Percentiles rank a stretch among this genome's conserved stretches.
Evolutionary conservation across 2,329 filamentous ascomycete genomes (phyloP).

Genomic region (Pleurostoma richardsiae): DNA sequence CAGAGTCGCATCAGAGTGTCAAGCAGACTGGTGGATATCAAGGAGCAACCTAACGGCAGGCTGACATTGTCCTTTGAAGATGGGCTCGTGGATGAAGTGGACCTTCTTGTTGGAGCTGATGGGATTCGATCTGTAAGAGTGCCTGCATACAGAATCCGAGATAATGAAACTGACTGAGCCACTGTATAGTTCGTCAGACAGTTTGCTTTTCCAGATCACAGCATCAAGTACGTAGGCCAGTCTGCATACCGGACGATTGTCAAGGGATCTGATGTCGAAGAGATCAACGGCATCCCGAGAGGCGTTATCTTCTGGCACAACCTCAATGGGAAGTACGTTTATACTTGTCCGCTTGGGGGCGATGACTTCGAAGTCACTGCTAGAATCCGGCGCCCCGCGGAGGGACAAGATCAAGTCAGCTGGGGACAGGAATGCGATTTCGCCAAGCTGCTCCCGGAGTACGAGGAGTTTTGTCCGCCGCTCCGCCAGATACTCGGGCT

Average conservation of each 20-base stretch:
- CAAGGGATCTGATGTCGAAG: constrained; percentile 13
- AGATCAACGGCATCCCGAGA: constrained; percentile 21
- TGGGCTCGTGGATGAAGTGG: constrained; percentile 27
- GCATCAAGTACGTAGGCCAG: constrained; percentile 35
- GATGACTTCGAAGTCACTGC: constrained; percentile 27
- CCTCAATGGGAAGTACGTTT: constrained; percentile 21
- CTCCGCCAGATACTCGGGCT: constrained; percentile 20
- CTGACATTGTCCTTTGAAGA: constrained; percentile 40
- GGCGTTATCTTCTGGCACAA: constrained; percentile 25
- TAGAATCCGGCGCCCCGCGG: constrained; percentile 13
- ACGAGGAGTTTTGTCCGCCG: constrained; percentile 22
- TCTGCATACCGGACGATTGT: constrained; percentile 26
- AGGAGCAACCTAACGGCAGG: constrained; percentile 27
- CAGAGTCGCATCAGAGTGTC: constrained; percentile 34
- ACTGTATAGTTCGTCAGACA: constrained; percentile 19
- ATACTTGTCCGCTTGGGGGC: constrained; percentile 23
- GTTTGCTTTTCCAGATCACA: constrained; percentile 30
- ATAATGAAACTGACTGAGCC: not conserved
- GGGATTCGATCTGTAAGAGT: constrained; percentile 41
- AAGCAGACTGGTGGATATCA: constrained; percentile 34
- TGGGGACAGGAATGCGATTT: constrained; percentile 20
- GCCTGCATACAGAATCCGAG: not conserved
- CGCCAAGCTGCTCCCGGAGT: constrained; percentile 12
- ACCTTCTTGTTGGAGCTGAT: constrained; percentile 46
- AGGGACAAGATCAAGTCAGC: constrained; percentile 18